Percentiles rank a stretch among this genome's conserved stretches.
phyloP scores from a whole-genome alignment of 805 yeast species.

The Cyberlindnera xishuangbannaensis region DNA sequence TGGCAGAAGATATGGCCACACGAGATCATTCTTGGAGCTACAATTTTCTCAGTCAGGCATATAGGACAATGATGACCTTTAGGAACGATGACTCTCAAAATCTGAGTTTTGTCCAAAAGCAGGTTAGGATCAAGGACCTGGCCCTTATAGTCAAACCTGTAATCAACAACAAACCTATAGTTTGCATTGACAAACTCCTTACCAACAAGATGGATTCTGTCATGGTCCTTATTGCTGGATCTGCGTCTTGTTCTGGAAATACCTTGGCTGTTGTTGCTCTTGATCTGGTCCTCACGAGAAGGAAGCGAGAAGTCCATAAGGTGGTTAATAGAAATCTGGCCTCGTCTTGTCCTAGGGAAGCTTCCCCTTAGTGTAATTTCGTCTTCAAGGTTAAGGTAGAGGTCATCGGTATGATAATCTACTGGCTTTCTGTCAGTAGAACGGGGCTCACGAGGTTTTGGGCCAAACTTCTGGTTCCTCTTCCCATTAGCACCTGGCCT shows the following conservation, averaged over 20 bases:
- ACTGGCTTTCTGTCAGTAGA: neutral
- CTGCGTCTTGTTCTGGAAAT: constrained; percentile 15
- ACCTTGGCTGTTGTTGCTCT: too few species aligned
- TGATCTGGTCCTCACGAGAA: constrained; percentile 30
- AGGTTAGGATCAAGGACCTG: constrained; percentile 71
- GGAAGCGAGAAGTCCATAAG: constrained; percentile 53
- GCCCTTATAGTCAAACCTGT: constrained; percentile 44
- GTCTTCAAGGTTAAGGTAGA: constrained; percentile 30
- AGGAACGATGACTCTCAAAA: constrained; percentile 71
- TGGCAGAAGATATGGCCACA: constrained; percentile 93
- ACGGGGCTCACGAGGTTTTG: constrained; percentile 3
- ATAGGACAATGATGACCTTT: constrained; percentile 84
- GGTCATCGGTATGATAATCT: constrained; percentile 17
- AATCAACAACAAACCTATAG: constrained; percentile 77
- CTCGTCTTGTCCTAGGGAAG: constrained; percentile 33
- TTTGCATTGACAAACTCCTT: constrained; percentile 74
- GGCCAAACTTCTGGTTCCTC: neutral
- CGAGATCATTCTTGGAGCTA: constrained; percentile 90
- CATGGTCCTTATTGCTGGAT: constrained; percentile 24
- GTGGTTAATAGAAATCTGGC: constrained; percentile 55
- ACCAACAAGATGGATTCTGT: constrained; percentile 49
- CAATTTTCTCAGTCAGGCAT: constrained; percentile 75
- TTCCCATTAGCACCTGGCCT: constrained; percentile 1
- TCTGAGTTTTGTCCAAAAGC: constrained; percentile 54
- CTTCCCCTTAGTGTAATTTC: constrained; percentile 28